Evolutionary conservation across 768 basidiomycete species (phyloP).

Genomic region (Mycena vulgaris): DNA sequence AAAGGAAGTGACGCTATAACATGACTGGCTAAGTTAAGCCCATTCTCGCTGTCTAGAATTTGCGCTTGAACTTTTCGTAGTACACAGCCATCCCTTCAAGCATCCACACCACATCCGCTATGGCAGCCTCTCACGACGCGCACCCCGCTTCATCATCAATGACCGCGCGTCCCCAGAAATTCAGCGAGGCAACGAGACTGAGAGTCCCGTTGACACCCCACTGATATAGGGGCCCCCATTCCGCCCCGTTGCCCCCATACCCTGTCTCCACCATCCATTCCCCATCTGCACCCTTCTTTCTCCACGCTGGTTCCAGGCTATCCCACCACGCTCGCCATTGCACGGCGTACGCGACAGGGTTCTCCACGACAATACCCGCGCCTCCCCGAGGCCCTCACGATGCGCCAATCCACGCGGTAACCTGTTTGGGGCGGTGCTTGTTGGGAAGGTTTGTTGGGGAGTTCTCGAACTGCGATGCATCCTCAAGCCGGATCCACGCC

Average conservation of each 20-base stretch:
- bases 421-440: not conserved
- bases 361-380: not conserved
- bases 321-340: not conserved
- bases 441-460: not conserved
- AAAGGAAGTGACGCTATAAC: too few relatives aligned
- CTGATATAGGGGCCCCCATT: conserved; percentile 21
- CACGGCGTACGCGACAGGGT: not conserved
- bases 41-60: too few relatives aligned
- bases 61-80: conserved; percentile 12
- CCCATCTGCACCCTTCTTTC: not conserved
- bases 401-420: not conserved
- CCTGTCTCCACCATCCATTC: not conserved
- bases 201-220: conserved; percentile 22
- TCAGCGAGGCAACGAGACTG: conserved; percentile 6
- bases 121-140: not conserved
- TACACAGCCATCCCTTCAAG: conserved; percentile 19
- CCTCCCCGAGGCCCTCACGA: not conserved
- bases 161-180: conserved; percentile 19
- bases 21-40: too few relatives aligned
- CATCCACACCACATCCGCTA: conserved; percentile 11
- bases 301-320: not conserved
- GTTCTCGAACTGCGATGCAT: not conserved
- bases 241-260: not conserved
- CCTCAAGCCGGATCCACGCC: conserved; percentile 13
- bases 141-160: not conserved